These are phyloP conservation scores for Starmerella roubikii DNA, from an alignment of 805 yeast genomes.

Conservation along the genomic window DNA sequence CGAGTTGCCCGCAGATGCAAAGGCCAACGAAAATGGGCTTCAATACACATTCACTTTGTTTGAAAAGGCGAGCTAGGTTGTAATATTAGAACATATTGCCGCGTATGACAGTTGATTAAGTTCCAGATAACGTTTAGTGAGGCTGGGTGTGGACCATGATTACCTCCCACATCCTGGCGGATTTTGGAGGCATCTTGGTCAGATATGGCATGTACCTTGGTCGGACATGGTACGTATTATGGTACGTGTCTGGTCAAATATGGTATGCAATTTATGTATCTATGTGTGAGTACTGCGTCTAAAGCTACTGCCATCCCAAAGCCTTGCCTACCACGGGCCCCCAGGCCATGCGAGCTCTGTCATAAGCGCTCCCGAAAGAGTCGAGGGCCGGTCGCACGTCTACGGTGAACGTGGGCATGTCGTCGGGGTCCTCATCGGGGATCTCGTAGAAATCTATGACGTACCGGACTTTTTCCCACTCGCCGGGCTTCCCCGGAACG, in stretches of 20 bases:
- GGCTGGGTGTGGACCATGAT: no score
- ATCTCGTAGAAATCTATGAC: constrained; percentile 95
- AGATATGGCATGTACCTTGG: no score
- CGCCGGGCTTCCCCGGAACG: constrained; percentile 20
- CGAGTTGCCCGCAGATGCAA: constrained; percentile 16
- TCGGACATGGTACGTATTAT: no score
- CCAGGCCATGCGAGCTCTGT: constrained; percentile 56
- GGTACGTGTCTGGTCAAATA: no score
- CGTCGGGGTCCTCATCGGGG: constrained; percentile 50
- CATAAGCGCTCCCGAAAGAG: constrained; percentile 44
- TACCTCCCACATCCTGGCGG: no score
- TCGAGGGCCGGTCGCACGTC: constrained; percentile 96
- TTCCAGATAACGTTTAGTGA: not conserved
- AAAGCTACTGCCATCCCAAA: constrained; percentile 34
- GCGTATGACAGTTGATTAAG: not conserved
- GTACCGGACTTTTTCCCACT: constrained; percentile 67
- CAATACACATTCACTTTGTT: constrained; percentile 50
- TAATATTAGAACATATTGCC: not conserved
- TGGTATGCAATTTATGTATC: no score
- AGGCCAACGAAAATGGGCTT: constrained; percentile 36
- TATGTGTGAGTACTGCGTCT: not conserved
- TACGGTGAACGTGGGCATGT: constrained; percentile 77
- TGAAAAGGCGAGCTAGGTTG: constrained; percentile 2
- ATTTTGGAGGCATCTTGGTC: not conserved
- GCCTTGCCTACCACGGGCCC: constrained; percentile 58